Evolutionary conservation across 2,329 filamentous ascomycete species (phyloP).

Genomic region (Penicillium sp.): DNA sequence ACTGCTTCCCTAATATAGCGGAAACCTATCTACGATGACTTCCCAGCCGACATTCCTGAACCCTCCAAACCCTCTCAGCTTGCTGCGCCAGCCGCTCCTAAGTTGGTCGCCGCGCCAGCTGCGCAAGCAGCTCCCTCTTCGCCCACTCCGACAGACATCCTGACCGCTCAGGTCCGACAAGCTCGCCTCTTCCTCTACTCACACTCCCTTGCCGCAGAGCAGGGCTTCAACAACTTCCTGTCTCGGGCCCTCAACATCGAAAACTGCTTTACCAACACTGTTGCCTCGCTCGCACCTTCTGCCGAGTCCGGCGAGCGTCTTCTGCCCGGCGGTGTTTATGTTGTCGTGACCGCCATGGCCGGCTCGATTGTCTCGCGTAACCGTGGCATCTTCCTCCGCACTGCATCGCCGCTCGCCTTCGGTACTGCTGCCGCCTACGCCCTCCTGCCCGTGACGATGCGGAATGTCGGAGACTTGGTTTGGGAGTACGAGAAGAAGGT

Average conservation of each 20-base stretch:
- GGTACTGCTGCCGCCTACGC: constrained; percentile 75
- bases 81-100: constrained; percentile 10
- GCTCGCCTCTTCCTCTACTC: constrained; percentile 72
- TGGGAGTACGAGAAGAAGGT: constrained; percentile 92
- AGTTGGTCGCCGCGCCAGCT: constrained; percentile 14
- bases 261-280: constrained; percentile 76
- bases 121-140: constrained; percentile 24
- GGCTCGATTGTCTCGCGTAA: constrained; percentile 85
- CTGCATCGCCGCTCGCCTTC: constrained; percentile 65
- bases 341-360: constrained; percentile 88
- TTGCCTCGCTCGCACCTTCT: constrained; percentile 78
- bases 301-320: constrained; percentile 79
- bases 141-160: constrained; percentile 79
- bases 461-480: constrained; percentile 72
- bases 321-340: constrained; percentile 82
- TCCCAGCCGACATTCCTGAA: constrained; percentile 27
- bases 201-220: constrained; percentile 65
- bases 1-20: constrained; percentile 21
- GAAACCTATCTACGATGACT: constrained; percentile 41
- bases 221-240: constrained; percentile 72
- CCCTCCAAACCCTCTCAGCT: constrained; percentile 18
- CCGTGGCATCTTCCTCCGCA: constrained; percentile 72
- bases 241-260: constrained; percentile 75
- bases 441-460: constrained; percentile 79
- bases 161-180: constrained; percentile 71